A percentile compares a stretch with the other conserved stretches of the same genome.
These are phyloP conservation scores for Cryptosporidium bovis DNA, from an alignment of 169 alveolate species.

Conservation along the genomic window DNA sequence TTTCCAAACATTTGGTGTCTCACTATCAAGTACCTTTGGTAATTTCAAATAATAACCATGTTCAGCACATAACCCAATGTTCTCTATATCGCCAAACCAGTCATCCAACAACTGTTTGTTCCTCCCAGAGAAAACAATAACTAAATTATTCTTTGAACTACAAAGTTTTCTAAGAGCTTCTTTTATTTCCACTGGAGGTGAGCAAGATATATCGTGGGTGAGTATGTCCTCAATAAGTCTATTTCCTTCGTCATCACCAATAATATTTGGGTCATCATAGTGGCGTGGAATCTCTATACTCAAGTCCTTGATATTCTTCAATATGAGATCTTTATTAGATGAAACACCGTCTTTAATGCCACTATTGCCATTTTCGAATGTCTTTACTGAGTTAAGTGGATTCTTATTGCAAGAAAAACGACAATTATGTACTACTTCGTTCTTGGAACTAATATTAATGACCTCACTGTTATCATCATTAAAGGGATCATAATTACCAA, in stretches of 20 bases:
- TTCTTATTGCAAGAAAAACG: background rate
- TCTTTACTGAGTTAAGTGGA: background rate
- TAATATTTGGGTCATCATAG: background rate
- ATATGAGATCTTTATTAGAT: background rate
- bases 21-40: slow-evolving; percentile 36
- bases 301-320: background rate
- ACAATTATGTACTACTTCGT: background rate
- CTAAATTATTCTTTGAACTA: slow-evolving; percentile 76
- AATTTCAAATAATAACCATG: slow-evolving; percentile 73
- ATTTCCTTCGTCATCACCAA: slow-evolving; percentile 1
- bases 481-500: background rate
- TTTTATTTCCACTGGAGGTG: slow-evolving; percentile 18
- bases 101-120: slow-evolving; percentile 77
- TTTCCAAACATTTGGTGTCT: slow-evolving; percentile 34
- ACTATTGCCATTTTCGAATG: background rate
- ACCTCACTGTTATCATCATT: background rate
- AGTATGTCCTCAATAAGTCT: background rate
- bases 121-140: slow-evolving; percentile 81
- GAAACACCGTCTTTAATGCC: background rate
- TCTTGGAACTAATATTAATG: background rate
- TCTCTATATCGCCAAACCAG: slow-evolving; percentile 77
- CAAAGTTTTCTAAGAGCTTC: slow-evolving; percentile 42
- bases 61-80: slow-evolving; percentile 73
- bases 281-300: slow-evolving; percentile 1
- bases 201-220: slow-evolving; percentile 28